Evolutionary conservation across 164 flowering plant genomes (phyloP).

Genomic region (Macadamia integrifolia): DNA sequence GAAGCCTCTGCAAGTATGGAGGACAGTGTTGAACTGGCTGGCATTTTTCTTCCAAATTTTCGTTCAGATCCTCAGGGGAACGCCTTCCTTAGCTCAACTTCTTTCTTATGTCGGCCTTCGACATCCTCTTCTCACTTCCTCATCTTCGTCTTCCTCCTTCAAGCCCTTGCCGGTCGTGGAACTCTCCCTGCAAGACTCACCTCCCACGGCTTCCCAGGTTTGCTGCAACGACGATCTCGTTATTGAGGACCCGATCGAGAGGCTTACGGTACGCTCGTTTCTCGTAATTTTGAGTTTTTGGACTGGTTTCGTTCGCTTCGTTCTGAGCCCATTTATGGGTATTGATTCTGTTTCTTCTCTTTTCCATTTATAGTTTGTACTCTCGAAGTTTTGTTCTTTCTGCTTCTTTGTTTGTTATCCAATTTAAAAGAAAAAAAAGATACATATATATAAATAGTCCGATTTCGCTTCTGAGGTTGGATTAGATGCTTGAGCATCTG

Average conservation of each 20-base stretch:
- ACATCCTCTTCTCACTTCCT: conserved; percentile 18
- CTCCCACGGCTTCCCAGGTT: conserved; percentile 4
- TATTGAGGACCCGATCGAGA: conserved; percentile 16
- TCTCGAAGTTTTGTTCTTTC: too few species aligned
- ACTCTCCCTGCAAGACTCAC: conserved; percentile 25
- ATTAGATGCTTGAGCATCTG: too few species aligned
- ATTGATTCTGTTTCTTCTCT: neutral
- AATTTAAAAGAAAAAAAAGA: neutral
- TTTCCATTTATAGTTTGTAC: neutral
- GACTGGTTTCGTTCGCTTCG: neutral
- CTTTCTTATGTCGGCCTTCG: conserved; percentile 36
- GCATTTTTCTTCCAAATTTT: conserved; percentile 72
- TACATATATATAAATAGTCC: neutral
- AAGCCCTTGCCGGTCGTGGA: conserved; percentile 55
- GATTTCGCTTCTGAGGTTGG: neutral
- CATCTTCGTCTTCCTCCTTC: conserved; percentile 33
- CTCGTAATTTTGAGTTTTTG: too few species aligned
- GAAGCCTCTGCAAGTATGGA: conserved; percentile 49
- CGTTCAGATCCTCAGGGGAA: conserved; percentile 43
- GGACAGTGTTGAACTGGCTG: conserved; percentile 59
- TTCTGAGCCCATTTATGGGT: too few species aligned
- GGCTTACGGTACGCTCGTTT: conserved; percentile 37
- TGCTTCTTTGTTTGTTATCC: neutral
- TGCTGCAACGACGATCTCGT: conserved; percentile 12
- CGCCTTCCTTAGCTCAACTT: conserved; percentile 28